Base-by-base conservation (phyloP, 106 monocot species). In the Allium cepa region DNA sequence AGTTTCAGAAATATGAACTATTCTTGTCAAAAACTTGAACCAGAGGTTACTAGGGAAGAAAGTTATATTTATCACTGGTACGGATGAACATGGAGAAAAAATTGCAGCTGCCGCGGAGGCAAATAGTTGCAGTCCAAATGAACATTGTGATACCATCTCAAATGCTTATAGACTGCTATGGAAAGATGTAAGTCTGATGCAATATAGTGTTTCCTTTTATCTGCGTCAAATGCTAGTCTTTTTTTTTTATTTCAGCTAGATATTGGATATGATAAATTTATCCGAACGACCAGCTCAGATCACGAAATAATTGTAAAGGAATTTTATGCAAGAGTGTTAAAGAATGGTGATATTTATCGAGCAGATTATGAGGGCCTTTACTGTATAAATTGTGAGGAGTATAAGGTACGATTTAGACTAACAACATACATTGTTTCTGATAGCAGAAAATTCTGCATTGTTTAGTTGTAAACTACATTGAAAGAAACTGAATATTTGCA, bases 61-160 rank as follows among this genome's bases (percentile, higher is more conserved):
- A 53, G 92, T 92, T 60, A 75, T 90, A 63, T 97, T 97, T 65
- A 75, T 97, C 27, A 97, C 92, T 48, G 97, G 97, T 47, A 97
- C 97, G 11, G 97, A 97, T 79, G 97, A 97, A 62, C 97, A 97
- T 73, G 97, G 97, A 18, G 97, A 97, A 68, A 97, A 97, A 83
- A 92, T 97, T 69, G 86, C 97, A 63, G 67, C 86, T 57, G 88
- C 97, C 18, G 97, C 92, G 59, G 92, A 82, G 22, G 69, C 77
- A 50, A 75, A 68, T 68, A 86, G 80, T 47, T 77, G 51, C 56
- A 92, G 75, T 76, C 97, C 97, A 4, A 80, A 56, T 17, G 79
- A 80, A 13, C 97, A 97, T 53, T 92, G 92, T 71, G 84, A 97
- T 55, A 64, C 75, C n/a, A 63, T 97, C 60, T 92, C 97, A 18